Base-by-base conservation (phyloP, 257 asterid genomes). In the Gentiana dahurica region DNA sequence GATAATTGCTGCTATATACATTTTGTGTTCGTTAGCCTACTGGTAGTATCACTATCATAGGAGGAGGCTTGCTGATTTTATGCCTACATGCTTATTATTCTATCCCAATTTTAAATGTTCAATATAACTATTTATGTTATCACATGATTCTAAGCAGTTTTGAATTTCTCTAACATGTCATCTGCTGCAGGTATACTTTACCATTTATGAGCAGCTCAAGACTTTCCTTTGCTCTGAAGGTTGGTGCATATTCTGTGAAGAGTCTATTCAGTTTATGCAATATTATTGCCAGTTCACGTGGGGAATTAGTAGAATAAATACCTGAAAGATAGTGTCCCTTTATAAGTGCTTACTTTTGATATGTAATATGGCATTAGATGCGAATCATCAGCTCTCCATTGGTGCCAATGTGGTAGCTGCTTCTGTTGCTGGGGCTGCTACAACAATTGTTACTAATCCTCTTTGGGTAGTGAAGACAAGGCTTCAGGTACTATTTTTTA, bases 391-490 rank as follows among this genome's bases (percentile, higher is more conserved):
- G 63, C 92, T 91, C 60, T 78, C 98, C 0, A 11, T 91, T 62
- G 94, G 98, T 76, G 92, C 88, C 36, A 87, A 87, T 68, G 70
- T 91, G 96, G 54, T 85, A 58, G 95, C 98, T 73, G 98, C 98
- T 63, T 76, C 94, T 51, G 98, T 95, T 71, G 98, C 98, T 63
- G 98, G 98, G 62, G 95, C 92, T 68, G 95, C 89, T 12, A 91
- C 98, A 2, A 76, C 86, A 0, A 70, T 87, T 67, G 87, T 84
- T 44, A 91, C 90, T 59, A 91, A 87, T 76, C 98, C 98, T 67
- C 94, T 91, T 38, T 87, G 98, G 98, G 96, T 91, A 75, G 94
- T 91, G 69, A 87, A 87, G 82, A 91, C 96, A 51, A 86, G 96
- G 71, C 78, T 91, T 68, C 98, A 91, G 69, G 98, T 87, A 77